Conservation (phyloP, 2,329 filamentous ascomycete genomes). For the Calonectria hongkongensis region DNA sequence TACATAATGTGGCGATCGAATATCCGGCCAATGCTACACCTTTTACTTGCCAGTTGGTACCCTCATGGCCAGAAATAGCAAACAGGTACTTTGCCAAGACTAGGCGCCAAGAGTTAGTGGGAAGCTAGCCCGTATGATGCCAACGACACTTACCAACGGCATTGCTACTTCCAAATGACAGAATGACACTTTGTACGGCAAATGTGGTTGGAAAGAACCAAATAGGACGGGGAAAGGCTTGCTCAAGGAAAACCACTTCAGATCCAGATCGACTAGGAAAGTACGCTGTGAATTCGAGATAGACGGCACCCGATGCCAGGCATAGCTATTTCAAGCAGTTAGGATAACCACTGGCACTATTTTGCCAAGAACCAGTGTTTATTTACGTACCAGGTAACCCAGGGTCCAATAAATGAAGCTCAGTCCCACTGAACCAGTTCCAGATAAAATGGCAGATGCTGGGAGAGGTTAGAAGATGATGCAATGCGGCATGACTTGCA, state of each 20-base stretch:
- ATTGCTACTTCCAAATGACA: conserved; percentile 34
- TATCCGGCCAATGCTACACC: conserved; percentile 33
- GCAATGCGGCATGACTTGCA: background rate
- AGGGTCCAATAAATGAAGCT: conserved; percentile 35
- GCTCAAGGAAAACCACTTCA: conserved; percentile 37
- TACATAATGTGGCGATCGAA: conserved; percentile 27
- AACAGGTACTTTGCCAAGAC: conserved; percentile 35
- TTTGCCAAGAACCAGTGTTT: too few relatives aligned
- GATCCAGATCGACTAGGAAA: conserved; percentile 37
- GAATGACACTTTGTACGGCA: conserved; percentile 34
- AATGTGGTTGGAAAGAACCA: conserved; percentile 37
- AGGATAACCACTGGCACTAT: background rate
- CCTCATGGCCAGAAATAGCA: conserved; percentile 29
- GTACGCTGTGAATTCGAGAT: conserved; percentile 34
- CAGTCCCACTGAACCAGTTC: conserved; percentile 33
- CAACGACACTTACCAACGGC: conserved; percentile 28
- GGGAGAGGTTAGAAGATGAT: background rate
- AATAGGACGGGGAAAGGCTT: conserved; percentile 32
- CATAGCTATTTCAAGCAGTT: conserved; percentile 24
- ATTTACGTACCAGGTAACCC: conserved; percentile 29
- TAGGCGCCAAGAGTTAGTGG: conserved; percentile 17
- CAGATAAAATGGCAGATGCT: conserved; percentile 33
- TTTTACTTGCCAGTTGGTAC: conserved; percentile 30
- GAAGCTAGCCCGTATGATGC: background rate
- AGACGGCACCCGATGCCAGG: conserved; percentile 30